Base-by-base conservation (phyloP, 768 basidiomycete species). In the Fibroporia radiculosa region DNA sequence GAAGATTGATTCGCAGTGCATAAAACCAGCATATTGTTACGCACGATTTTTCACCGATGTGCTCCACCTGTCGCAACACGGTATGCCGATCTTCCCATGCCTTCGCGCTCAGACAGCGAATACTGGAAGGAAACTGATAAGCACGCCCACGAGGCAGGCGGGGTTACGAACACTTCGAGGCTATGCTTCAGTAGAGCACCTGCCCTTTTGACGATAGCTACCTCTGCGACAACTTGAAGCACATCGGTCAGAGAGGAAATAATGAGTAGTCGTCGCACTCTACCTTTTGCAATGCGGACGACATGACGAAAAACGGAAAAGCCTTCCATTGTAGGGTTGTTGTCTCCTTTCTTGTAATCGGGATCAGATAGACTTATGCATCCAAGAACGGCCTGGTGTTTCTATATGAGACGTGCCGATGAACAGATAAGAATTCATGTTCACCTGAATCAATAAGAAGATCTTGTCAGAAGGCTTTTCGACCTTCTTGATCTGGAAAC, bases 1-100 rank as follows among this genome's bases (percentile, higher is more conserved):
- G n/a, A 44, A 18, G 20, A 41, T 29, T 16, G 12, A 4, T 11
- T 11, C 11, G 6, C 10, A 10, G 16, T 6, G n/a, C 14, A 6
- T 7, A 34, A 8, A 8, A 10, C 22, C 20, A 34, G 16, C 13
- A n/a, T 7, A 10, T 23, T 14, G 19, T 5, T 12, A 63, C 84
- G 59, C 45, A 90, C 88, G 87, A 89, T 75, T 90, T 91, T 57
- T 92, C 89, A 25, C 93, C 95, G 32, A 98, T 82, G n/a, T 82
- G 78, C 26, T 87, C 81, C 40, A 98, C 73, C 60, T 98, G 95
- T 12, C 85, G 75, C 43, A 98, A 73, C 6, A 95, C 84, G 12
- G 82, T 67, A 4, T 91, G 80, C 16, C 87, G 69, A 55, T 92
- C 84, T 55, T 97, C 93, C 95, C 95, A 98, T 33, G 90, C 83